Percentiles rank a stretch among this genome's conserved stretches.
These are phyloP conservation scores for Lunularia cruciata DNA, from an alignment of 225 moss, liverwort and hornwort genomes.

Conservation along the genomic window DNA sequence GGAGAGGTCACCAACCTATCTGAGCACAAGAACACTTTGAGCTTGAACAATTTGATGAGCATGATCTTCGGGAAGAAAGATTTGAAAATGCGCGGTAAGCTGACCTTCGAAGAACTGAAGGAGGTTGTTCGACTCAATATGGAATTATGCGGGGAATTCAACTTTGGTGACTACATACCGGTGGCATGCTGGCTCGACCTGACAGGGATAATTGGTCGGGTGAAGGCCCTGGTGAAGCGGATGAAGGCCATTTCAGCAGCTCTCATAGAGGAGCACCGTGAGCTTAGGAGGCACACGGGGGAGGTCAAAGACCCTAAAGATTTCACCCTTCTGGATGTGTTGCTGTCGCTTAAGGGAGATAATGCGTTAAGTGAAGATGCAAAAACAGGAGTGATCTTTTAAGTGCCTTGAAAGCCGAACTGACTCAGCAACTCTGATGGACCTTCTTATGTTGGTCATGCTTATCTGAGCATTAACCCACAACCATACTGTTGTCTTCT, in stretches of 20 bases:
- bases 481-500: too few relatives aligned
- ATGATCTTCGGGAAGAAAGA: constrained; percentile 2
- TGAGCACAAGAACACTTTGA: neutral
- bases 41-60: neutral
- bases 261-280: constrained; percentile 2
- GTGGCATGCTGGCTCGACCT: neutral
- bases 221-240: neutral
- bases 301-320: neutral
- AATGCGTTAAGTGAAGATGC: neutral
- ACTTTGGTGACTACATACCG: constrained; percentile 8
- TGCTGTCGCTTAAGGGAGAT: constrained; percentile 2
- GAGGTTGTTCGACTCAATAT: neutral
- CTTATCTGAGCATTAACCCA: too few relatives aligned
- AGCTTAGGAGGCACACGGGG: too few relatives aligned
- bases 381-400: constrained; percentile 1
- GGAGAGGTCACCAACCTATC: neutral
- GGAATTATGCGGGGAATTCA: neutral
- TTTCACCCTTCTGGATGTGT: constrained; percentile 5
- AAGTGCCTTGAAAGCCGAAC: too few relatives aligned
- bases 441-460: too few relatives aligned
- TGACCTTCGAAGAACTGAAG: constrained; percentile 8
- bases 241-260: neutral
- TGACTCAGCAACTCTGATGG: too few relatives aligned
- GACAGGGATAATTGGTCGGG: neutral
- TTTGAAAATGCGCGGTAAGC: too few relatives aligned